These are phyloP conservation scores for Beta corolliflora DNA, from an alignment of 179 eudicot species.

Conservation along the genomic window DNA sequence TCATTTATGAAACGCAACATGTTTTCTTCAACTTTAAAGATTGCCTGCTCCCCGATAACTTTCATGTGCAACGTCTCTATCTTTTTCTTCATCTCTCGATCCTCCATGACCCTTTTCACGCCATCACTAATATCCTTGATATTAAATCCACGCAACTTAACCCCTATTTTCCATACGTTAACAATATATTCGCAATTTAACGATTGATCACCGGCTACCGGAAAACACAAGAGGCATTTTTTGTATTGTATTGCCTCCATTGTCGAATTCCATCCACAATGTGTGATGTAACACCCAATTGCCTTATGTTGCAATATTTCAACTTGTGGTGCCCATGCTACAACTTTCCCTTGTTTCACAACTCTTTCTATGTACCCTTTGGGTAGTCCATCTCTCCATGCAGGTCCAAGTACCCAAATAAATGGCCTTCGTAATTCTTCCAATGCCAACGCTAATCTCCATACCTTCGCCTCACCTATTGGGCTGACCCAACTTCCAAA, in stretches of 20 bases:
- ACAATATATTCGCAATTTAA: constrained; percentile 68
- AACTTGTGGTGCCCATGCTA: constrained; percentile 86
- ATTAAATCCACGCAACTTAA: constrained; percentile 45
- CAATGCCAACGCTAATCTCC: constrained; percentile 53
- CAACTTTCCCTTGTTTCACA: constrained; percentile 48
- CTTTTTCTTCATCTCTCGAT: constrained; percentile 42
- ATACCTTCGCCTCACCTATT: constrained; percentile 51
- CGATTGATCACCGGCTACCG: constrained; percentile 80
- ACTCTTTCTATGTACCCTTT: constrained; percentile 43
- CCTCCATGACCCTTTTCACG: constrained; percentile 41
- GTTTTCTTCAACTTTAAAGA: constrained; percentile 27
- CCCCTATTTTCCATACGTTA: constrained; percentile 63
- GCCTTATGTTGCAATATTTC: constrained; percentile 58
- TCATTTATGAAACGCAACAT: constrained; percentile 40
- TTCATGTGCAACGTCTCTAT: constrained; percentile 39
- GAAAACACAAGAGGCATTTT: constrained; percentile 60
- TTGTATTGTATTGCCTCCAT: constrained; percentile 65
- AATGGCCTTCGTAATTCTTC: constrained; percentile 60
- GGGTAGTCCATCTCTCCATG: constrained; percentile 72
- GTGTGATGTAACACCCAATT: constrained; percentile 74
- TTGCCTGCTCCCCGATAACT: constrained; percentile 54
- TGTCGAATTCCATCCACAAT: constrained; percentile 94
- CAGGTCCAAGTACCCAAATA: constrained; percentile 68
- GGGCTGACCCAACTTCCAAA: constrained; percentile 97
- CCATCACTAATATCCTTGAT: constrained; percentile 40